These are phyloP conservation scores for Mollisia scopiformis DNA, from an alignment of 2,329 filamentous ascomycete genomes.

Conservation along the genomic window DNA sequence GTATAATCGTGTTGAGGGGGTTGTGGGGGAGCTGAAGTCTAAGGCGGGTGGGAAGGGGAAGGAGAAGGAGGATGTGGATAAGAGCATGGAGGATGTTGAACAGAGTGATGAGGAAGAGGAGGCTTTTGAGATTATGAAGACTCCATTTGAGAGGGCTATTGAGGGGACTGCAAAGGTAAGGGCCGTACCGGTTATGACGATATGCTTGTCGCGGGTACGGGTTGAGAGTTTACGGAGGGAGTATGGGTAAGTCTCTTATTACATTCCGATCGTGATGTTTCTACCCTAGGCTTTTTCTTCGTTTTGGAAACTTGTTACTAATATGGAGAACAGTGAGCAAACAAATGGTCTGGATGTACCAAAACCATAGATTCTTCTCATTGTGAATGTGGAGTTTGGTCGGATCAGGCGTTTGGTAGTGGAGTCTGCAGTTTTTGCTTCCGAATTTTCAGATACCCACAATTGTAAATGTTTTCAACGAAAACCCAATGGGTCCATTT, in stretches of 20 bases:
- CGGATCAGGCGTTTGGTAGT: neutral
- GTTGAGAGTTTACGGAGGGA: conserved; percentile 57
- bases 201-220: conserved; percentile 58
- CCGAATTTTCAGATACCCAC: neutral
- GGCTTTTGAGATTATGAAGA: conserved; percentile 61
- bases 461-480: neutral
- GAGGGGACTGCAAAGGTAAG: conserved; percentile 48
- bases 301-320: conserved; percentile 1
- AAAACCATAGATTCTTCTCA: neutral
- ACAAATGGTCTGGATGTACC: conserved; percentile 30
- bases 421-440: neutral
- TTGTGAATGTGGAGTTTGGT: neutral
- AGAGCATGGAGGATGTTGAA: conserved; percentile 20
- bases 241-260: conserved; percentile 32
- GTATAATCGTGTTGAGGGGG: conserved; percentile 37
- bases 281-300: neutral
- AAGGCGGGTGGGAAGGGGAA: conserved; percentile 2
- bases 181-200: conserved; percentile 57
- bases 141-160: conserved; percentile 57
- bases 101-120: conserved; percentile 39
- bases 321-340: conserved; percentile 37
- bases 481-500: neutral
- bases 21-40: conserved; percentile 29
- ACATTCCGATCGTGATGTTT: neutral
- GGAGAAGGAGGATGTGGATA: conserved; percentile 24